Evolutionary conservation across 2,329 filamentous ascomycete genomes (phyloP), one percentile per base, ranked within the genome.

Genomic region (Polytolypa hystricis): DNA sequence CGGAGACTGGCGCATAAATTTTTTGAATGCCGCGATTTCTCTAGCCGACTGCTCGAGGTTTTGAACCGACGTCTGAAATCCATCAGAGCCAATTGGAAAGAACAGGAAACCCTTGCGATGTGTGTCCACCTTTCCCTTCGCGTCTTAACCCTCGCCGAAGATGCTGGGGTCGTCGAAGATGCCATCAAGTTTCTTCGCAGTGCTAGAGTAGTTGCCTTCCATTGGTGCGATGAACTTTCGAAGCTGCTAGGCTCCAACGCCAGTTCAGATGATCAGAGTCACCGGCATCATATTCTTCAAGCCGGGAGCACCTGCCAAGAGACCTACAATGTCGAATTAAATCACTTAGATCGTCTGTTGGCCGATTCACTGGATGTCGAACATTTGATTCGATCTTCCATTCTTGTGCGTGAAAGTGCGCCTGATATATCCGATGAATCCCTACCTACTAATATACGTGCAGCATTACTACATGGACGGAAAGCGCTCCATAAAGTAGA

Each of bases 41-140:
- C 52, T 2, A 4, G 20, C 1, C 15, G 33, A 5, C 48, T 71
- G 1, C 31, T 69, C 0, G 12, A 35, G 1, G 50, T 48, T 2
- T 36, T 73, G 1, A 15, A 49, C 0, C 40, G 46, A 0, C 53
- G 55, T 1, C 41, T 65, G 1, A 21, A 34, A 0, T 55, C 54
- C 0, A 58, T 70, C 8, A 49, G 64, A 34, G 52, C 56, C 5
- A 74, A 70, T 34, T 74, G 69, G 69, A 59, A 70, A 40, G 65
- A 66, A 4, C 57, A 56, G 12, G 42, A 54, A 21, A 58, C 65
- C 9, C 30, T 75, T 70, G 70, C 58, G 71, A 40, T 47, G 0
- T 61, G 71, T 11, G 50, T 66, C 0, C 45, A 53, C 2, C 44
- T 77, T 3, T 46, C 60, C 2, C 49, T 57, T 14, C 56, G 69